These are phyloP conservation scores for Chlamydomonas eustigma DNA, from an alignment of 139 green algal genomes.

Conservation along the genomic window DNA sequence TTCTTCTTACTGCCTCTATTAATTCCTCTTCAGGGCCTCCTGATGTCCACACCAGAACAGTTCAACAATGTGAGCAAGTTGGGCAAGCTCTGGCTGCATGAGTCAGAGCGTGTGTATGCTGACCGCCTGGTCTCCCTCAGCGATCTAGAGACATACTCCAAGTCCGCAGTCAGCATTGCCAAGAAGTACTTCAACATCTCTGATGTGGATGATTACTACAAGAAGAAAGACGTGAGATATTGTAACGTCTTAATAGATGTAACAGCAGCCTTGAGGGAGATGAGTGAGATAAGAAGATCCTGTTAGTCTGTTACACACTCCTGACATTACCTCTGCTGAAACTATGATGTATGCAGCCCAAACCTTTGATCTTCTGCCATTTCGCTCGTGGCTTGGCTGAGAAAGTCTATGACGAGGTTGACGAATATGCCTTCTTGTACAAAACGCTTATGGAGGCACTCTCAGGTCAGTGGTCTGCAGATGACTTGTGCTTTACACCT, in stretches of 20 bases:
- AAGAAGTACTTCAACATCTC: constrained; percentile 77
- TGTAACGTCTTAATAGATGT: too few relatives aligned
- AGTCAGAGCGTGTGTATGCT: constrained; percentile 82
- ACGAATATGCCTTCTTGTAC: constrained; percentile 58
- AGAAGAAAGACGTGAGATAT: constrained; percentile 61
- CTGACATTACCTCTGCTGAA: too few relatives aligned
- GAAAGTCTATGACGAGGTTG: constrained; percentile 65
- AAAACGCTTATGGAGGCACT: constrained; percentile 76
- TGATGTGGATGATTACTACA: constrained; percentile 86
- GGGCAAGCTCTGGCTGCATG: constrained; percentile 84
- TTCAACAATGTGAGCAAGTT: constrained; percentile 73
- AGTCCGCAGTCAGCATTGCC: constrained; percentile 60
- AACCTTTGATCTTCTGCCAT: constrained; percentile 87
- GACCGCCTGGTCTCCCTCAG: constrained; percentile 65
- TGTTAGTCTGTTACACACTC: too few relatives aligned
- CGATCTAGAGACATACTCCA: constrained; percentile 77
- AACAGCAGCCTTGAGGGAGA: too few relatives aligned
- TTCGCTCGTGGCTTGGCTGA: constrained; percentile 74
- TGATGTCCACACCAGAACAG: constrained; percentile 72
- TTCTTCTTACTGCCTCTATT: background rate
- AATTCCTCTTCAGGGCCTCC: constrained; percentile 44
- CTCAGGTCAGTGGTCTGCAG: constrained; percentile 12
- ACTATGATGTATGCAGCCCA: constrained; percentile 27
- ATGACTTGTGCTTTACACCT: background rate
- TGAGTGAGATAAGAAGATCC: too few relatives aligned